These are phyloP conservation scores for Solanum rostratum DNA, from an alignment of 257 asterid genomes.

Conservation along the genomic window DNA sequence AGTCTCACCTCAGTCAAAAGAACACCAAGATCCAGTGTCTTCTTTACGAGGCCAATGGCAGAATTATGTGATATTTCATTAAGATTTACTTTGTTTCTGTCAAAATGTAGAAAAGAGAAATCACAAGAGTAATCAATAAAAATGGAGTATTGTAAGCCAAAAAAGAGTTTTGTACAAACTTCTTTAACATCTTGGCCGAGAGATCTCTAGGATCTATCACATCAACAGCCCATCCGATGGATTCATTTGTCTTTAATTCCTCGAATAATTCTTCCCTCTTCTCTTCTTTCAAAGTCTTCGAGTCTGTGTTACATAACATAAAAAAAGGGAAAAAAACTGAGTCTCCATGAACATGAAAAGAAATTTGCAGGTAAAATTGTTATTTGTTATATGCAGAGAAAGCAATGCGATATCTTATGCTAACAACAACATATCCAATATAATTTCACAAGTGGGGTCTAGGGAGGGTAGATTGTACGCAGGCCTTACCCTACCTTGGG, in stretches of 20 bases:
- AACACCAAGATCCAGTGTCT: slow-evolving; percentile 64
- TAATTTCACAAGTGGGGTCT: no score
- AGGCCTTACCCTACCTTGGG: no score
- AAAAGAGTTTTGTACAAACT: slow-evolving; percentile 33
- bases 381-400: background rate
- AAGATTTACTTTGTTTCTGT: slow-evolving; percentile 78
- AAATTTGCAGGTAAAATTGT: background rate
- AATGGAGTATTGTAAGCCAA: background rate
- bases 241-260: slow-evolving; percentile 64
- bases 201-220: slow-evolving; percentile 91
- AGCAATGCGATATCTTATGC: background rate
- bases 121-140: background rate
- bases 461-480: no score
- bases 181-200: slow-evolving; percentile 84
- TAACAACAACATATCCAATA: no score
- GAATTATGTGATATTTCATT: slow-evolving; percentile 93
- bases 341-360: background rate
- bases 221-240: slow-evolving; percentile 92
- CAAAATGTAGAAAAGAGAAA: slow-evolving; percentile 5
- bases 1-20: slow-evolving; percentile 79
- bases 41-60: slow-evolving; percentile 78
- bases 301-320: slow-evolving; percentile 26
- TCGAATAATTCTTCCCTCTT: slow-evolving; percentile 93
- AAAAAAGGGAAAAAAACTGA: background rate
- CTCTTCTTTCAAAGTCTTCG: slow-evolving; percentile 88